Percentiles rank a stretch among this genome's conserved stretches.
phyloP scores from a whole-genome alignment of 768 basidiomycete genomes.

The Tylopilus sp. region DNA sequence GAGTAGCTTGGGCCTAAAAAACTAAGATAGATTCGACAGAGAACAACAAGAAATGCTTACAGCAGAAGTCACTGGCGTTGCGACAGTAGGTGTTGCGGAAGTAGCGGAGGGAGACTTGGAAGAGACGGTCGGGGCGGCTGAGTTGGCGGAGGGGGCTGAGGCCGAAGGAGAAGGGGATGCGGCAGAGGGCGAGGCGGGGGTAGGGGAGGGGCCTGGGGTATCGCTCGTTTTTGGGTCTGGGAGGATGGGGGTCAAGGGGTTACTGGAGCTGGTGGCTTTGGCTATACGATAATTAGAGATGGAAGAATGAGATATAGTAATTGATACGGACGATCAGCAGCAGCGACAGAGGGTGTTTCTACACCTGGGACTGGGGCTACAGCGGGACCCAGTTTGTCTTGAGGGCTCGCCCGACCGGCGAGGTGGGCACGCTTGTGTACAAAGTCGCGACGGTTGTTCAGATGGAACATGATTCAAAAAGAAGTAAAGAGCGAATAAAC shows the following conservation, averaged over 20 bases:
- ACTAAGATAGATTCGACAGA: background rate
- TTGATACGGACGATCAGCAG: background rate
- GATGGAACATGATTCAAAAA: conserved; percentile 10
- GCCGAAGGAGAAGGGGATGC: background rate
- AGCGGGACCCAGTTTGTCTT: too few species aligned
- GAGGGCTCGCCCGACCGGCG: conserved; percentile 3
- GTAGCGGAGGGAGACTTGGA: too few species aligned
- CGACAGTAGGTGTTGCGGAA: conserved; percentile 5
- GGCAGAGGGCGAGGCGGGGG: conserved; percentile 5
- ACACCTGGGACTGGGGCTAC: too few species aligned
- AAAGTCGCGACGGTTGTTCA: conserved; percentile 4
- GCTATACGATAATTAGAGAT: conserved; percentile 11
- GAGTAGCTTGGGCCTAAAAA: background rate
- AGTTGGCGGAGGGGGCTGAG: conserved; percentile 1
- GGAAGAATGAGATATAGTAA: background rate
- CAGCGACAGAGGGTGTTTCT: too few species aligned
- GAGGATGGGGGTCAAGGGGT: background rate
- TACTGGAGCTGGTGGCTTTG: background rate
- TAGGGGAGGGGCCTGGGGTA: conserved; percentile 13
- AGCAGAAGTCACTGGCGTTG: conserved; percentile 1
- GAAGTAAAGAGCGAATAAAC: conserved; percentile 20
- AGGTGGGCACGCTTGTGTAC: conserved; percentile 17
- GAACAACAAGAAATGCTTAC: conserved; percentile 17
- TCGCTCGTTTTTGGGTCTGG: conserved; percentile 15
- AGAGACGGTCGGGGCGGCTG: background rate